Evolutionary conservation across 75 land plant genomes (phyloP).

Genomic region (Isoetes taiwanensis): DNA sequence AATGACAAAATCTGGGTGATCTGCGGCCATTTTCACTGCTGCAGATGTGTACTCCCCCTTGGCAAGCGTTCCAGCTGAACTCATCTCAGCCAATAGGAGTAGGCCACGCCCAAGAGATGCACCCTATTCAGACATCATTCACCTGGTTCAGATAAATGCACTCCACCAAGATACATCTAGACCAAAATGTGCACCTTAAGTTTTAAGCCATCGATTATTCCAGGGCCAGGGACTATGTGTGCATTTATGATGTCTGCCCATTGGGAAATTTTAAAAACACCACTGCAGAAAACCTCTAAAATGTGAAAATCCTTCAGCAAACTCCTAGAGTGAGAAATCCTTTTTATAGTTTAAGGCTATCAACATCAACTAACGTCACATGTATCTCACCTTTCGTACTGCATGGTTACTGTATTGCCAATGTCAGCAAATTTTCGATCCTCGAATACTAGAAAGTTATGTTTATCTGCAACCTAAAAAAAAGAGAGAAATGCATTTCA

Average conservation of each 20-base stretch:
- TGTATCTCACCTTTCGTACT: slow-evolving; percentile 70
- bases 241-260: slow-evolving; percentile 97
- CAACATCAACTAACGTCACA: not conserved
- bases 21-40: slow-evolving; percentile 78
- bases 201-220: slow-evolving; percentile 88
- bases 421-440: slow-evolving; percentile 99
- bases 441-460: slow-evolving; percentile 87
- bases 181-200: slow-evolving; percentile 36
- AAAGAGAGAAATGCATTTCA: not conserved
- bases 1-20: slow-evolving; percentile 81
- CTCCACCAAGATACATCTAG: not conserved
- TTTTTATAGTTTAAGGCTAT: not conserved
- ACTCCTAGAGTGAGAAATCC: not conserved
- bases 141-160: not conserved
- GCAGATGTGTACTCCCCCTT: slow-evolving; percentile 86
- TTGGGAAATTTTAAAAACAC: slow-evolving; percentile 68
- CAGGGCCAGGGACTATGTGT: slow-evolving; percentile 87
- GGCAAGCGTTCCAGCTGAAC: slow-evolving; percentile 83
- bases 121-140: slow-evolving; percentile 29
- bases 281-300: slow-evolving; percentile 31
- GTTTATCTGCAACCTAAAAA: slow-evolving; percentile 81
- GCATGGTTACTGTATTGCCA: slow-evolving; percentile 97
- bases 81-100: slow-evolving; percentile 93
- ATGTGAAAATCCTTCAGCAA: not conserved
- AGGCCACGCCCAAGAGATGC: slow-evolving; percentile 67